These are phyloP conservation scores for Aspergillus puulaauensis DNA, from an alignment of 2,329 filamentous ascomycete species.

Conservation along the genomic window DNA sequence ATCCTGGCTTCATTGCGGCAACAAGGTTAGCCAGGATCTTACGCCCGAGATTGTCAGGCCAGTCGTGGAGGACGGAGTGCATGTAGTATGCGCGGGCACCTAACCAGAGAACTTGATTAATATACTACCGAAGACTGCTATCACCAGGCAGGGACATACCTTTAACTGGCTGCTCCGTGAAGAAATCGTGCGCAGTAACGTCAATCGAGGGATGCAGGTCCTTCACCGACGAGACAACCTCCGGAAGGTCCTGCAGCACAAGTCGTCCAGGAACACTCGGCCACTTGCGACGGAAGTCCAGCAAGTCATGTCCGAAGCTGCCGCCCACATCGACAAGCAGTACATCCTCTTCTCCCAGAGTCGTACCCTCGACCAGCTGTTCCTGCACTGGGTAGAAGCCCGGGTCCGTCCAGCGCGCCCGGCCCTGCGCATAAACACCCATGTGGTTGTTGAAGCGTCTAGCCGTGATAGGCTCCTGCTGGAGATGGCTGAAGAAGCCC, in stretches of 20 bases:
- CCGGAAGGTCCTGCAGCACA: conserved; percentile 51
- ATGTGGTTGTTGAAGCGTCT: conserved; percentile 29
- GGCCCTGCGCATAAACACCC: conserved; percentile 26
- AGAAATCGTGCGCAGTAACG: conserved; percentile 48
- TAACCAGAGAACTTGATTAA: no score
- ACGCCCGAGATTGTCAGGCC: conserved; percentile 30
- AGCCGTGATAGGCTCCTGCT: conserved; percentile 17
- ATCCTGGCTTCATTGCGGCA: conserved; percentile 34
- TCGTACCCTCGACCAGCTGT: conserved; percentile 16
- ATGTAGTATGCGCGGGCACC: conserved; percentile 29
- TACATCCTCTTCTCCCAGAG: conserved; percentile 15
- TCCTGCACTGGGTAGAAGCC: conserved; percentile 30
- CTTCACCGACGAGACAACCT: conserved; percentile 30
- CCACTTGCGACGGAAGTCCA: conserved; percentile 38
- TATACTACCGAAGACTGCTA: no score
- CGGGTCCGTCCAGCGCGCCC: conserved; percentile 30
- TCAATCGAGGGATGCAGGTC: conserved; percentile 20
- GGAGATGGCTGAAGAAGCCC: conserved; percentile 29
- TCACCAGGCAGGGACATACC: conserved; percentile 20
- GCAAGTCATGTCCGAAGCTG: conserved; percentile 42
- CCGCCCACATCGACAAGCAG: conserved; percentile 47
- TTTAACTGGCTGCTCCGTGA: conserved; percentile 48
- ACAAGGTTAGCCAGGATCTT: conserved; percentile 30
- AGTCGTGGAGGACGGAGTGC: conserved; percentile 27
- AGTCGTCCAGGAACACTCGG: conserved; percentile 42